Evolutionary conservation across 2,329 filamentous ascomycete genomes (phyloP).

Genomic region (Paraconiothyrium brasiliense): DNA sequence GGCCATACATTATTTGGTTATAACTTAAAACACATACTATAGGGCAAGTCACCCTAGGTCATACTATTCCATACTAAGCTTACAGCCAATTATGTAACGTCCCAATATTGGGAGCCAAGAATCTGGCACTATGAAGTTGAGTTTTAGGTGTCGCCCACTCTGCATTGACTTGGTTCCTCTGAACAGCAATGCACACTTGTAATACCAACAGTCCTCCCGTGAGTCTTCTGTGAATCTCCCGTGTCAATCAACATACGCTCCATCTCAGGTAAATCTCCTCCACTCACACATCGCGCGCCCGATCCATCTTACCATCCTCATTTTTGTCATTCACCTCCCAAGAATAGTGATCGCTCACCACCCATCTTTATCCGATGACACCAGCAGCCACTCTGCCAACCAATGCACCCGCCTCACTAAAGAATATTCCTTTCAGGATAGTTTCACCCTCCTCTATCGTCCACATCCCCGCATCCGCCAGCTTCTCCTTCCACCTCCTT

Average conservation of each 20-base stretch:
- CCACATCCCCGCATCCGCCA: constrained; percentile 79
- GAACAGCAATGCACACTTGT: no score
- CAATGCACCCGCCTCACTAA: constrained; percentile 74
- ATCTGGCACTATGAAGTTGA: no score
- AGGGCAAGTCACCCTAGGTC: neutral
- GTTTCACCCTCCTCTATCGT: constrained; percentile 79
- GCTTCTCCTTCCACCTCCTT: constrained; percentile 72
- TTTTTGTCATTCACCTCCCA: neutral
- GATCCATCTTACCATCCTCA: neutral
- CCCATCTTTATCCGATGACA: constrained; percentile 33
- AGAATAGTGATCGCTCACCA: neutral
- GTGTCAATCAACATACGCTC: neutral
- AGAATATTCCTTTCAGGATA: constrained; percentile 79
- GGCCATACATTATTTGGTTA: no score
- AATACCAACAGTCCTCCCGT: neutral
- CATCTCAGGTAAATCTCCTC: neutral
- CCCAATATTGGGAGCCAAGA: no score
- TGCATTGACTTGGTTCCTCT: no score
- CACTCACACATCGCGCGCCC: neutral
- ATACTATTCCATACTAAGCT: no score
- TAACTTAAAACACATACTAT: no score
- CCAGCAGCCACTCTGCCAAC: constrained; percentile 52
- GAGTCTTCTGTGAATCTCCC: neutral
- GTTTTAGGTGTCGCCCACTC: no score
- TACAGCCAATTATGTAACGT: no score